Evolutionary conservation across 805 yeast species (phyloP).

Genomic region (Myxozyma geophila): DNA sequence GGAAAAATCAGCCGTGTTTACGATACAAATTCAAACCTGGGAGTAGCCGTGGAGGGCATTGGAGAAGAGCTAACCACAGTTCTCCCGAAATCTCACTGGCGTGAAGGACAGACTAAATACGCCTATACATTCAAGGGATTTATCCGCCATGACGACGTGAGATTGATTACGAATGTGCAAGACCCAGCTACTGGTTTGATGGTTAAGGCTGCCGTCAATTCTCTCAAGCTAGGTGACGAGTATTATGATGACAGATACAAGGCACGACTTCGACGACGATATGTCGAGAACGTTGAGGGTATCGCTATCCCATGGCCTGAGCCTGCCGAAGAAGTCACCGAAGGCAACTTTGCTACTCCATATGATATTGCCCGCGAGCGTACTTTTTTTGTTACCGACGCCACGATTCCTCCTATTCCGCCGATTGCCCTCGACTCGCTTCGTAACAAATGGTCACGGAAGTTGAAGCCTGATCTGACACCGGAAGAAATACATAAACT

Average conservation of each 20-base stretch:
- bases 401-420: constrained; percentile 73
- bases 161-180: constrained; percentile 76
- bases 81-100: constrained; percentile 75
- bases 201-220: constrained; percentile 78
- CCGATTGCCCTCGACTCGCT: constrained; percentile 64
- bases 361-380: constrained; percentile 52
- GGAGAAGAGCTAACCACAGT: constrained; percentile 66
- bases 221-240: constrained; percentile 65
- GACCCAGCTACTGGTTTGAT: constrained; percentile 56
- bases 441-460: constrained; percentile 76
- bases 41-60: constrained; percentile 66
- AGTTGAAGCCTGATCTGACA: constrained; percentile 47
- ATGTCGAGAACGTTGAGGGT: constrained; percentile 69
- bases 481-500: constrained; percentile 26
- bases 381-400: constrained; percentile 71
- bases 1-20: constrained; percentile 76
- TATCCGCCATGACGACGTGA: constrained; percentile 62
- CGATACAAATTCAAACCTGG: constrained; percentile 60
- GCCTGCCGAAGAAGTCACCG: constrained; percentile 58
- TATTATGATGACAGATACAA: constrained; percentile 78
- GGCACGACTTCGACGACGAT: constrained; percentile 74
- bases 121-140: constrained; percentile 70
- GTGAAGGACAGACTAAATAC: constrained; percentile 70
- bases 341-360: constrained; percentile 21
- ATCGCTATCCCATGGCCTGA: constrained; percentile 86